Evolutionary conservation across 805 yeast genomes (phyloP), one percentile per base, ranked within the genome.

Genomic region (Pichia nanzhaoensis): DNA sequence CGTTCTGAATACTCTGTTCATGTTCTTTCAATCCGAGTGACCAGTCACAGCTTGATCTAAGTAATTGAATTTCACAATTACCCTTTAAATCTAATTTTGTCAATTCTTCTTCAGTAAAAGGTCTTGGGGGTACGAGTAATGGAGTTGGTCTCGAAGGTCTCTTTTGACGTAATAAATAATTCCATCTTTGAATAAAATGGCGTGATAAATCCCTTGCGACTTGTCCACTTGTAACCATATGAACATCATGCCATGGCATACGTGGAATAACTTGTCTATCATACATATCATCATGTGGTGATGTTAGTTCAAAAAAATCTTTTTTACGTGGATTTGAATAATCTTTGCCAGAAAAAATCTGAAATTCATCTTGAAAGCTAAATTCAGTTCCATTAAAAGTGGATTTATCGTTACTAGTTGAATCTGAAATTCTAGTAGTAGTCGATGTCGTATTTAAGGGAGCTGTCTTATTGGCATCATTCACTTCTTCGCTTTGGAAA

Each of bases 241-340:
- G 98, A 33, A 93, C 87, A 72, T 93, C 99, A 64, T 93, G 99
- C 99, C 99, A 93, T 9, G 99, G 99, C 99, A 93, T 93, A 55
- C 99, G 77, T 2, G 99, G 98, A 18, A 77, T 74, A 17, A 63
- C 63, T 14, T 74, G 69, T 49, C 99, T 75, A 62, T 93, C 95
- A 58, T 88, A 88, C 93, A 91, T 84, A 19, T 87, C 86, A 41
- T 87, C 95, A 57, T 82, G 88, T 2, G 99, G 98, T 54, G 80
- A 78, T 51, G 89, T 87, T 47, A 93, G 71, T 3, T 74, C 82
- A 57, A 62, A 75, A 60, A 93, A 93, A 61, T 93, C 99, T 56
- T 83, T 82, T 14, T 85, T 88, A 52, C 99, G 75, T 3, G 99
- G 96, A 61, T 93, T 93, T 0, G 98, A 90, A 61, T 93, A 93